Conservation (phyloP, 2,329 filamentous ascomycete species). For the Lachnellula subtilissima region DNA sequence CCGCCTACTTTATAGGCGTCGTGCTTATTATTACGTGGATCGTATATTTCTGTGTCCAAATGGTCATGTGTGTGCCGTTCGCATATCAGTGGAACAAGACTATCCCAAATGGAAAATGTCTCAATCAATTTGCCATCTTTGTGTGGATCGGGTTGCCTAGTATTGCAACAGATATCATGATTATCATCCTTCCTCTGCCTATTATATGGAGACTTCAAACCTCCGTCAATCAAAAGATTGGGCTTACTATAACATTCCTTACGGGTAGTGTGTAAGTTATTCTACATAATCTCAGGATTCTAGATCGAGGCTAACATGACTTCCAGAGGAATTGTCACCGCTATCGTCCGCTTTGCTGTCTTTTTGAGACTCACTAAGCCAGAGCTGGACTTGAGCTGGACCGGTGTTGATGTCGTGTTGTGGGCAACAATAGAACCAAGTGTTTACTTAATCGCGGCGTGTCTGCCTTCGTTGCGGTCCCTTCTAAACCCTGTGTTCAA, state of each 20-base stretch:
- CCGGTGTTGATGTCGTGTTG: slow-evolving; percentile 16
- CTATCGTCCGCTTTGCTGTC: neutral
- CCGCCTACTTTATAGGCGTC: neutral
- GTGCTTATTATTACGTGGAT: neutral
- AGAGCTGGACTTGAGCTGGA: slow-evolving; percentile 3
- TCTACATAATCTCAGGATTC: neutral
- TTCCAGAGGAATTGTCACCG: slow-evolving; percentile 2
- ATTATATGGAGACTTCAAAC: slow-evolving; percentile 6
- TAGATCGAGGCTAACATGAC: neutral
- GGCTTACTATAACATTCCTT: slow-evolving; percentile 3
- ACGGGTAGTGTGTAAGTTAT: slow-evolving; percentile 14
- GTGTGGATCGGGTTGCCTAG: slow-evolving; percentile 2
- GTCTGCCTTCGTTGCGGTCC: slow-evolving; percentile 20
- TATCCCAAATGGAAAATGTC: neutral
- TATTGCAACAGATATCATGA: slow-evolving; percentile 1
- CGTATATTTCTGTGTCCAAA: neutral
- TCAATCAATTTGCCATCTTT: neutral
- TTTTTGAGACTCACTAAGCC: neutral
- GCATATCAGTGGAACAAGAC: slow-evolving; percentile 1
- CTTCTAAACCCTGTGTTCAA: slow-evolving; percentile 13
- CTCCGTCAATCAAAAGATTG: neutral
- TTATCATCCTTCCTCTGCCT: slow-evolving; percentile 5
- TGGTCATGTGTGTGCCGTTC: neutral
- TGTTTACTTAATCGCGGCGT: slow-evolving; percentile 19
- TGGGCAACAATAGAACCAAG: slow-evolving; percentile 23